These are phyloP conservation scores for Pseudodiploospora longispora DNA, from an alignment of 2,329 filamentous ascomycete genomes.

Conservation along the genomic window DNA sequence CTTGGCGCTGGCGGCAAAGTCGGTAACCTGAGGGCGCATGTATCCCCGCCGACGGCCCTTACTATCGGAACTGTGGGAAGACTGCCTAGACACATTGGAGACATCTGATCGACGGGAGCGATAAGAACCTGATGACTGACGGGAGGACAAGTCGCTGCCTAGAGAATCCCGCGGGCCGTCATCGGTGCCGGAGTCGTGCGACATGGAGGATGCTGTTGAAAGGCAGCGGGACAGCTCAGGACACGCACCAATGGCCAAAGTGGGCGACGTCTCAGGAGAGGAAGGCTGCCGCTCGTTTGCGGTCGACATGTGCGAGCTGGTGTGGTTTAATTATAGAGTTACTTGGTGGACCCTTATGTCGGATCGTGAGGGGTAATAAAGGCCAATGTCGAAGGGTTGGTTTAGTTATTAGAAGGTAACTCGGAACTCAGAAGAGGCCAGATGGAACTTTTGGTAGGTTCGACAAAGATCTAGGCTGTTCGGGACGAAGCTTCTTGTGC, in stretches of 20 bases:
- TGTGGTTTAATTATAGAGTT: no score
- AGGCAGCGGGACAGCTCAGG: slow-evolving; percentile 55
- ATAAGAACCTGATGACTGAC: slow-evolving; percentile 56
- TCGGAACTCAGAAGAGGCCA: no score
- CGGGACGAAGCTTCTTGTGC: no score
- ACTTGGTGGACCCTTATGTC: no score
- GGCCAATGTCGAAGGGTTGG: no score
- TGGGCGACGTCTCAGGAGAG: slow-evolving; percentile 55
- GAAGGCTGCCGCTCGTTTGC: slow-evolving; percentile 23
- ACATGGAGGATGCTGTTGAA: slow-evolving; percentile 54
- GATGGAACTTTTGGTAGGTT: no score
- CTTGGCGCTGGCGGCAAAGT: slow-evolving; percentile 84
- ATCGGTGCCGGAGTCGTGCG: slow-evolving; percentile 45
- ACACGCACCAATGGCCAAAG: slow-evolving; percentile 52
- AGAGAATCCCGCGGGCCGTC: slow-evolving; percentile 45
- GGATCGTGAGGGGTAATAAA: no score
- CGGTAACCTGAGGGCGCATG: slow-evolving; percentile 76
- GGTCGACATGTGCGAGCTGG: slow-evolving; percentile 21
- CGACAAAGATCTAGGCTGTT: no score
- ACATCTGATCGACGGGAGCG: slow-evolving; percentile 37
- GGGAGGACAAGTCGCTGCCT: slow-evolving; percentile 44
- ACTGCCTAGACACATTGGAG: slow-evolving; percentile 32
- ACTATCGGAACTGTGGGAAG: slow-evolving; percentile 35
- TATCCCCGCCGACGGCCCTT: slow-evolving; percentile 63
- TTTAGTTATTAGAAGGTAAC: no score